Evolutionary conservation across 139 green algal species (phyloP).

Genomic region (Parachlorella kessleri): DNA sequence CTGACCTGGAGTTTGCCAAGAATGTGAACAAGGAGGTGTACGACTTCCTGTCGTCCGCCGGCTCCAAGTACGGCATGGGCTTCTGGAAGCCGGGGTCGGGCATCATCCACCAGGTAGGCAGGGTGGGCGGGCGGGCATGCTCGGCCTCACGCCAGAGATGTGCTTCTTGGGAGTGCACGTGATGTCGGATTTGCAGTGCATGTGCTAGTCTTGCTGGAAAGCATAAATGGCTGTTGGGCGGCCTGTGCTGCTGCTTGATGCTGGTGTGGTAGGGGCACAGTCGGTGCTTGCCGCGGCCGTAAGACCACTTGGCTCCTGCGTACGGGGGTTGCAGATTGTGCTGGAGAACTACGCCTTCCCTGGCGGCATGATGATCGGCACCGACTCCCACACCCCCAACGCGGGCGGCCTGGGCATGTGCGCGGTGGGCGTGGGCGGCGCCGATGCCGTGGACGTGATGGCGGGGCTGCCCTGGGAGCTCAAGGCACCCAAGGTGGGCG

Average conservation of each 20-base stretch:
- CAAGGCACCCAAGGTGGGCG: slow-evolving; percentile 81
- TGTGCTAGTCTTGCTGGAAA: no score
- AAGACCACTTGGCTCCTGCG: no score
- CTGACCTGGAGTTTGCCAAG: slow-evolving; percentile 79
- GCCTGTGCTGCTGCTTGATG: no score
- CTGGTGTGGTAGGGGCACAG: no score
- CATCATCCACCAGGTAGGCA: slow-evolving; percentile 93
- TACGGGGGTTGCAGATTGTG: slow-evolving; percentile 84
- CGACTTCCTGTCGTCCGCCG: slow-evolving; percentile 89
- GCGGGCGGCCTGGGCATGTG: slow-evolving; percentile 90
- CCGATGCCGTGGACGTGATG: slow-evolving; percentile 97
- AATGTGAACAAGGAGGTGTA: slow-evolving; percentile 93
- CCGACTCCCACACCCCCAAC: slow-evolving; percentile 95
- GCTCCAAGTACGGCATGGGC: slow-evolving; percentile 93
- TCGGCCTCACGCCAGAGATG: no score
- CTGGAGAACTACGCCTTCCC: slow-evolving; percentile 97
- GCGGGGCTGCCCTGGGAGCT: slow-evolving; percentile 97
- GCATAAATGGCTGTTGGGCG: no score
- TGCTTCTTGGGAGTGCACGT: no score
- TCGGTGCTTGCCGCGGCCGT: no score
- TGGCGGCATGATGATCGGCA: slow-evolving; percentile 95
- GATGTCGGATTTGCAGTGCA: no score
- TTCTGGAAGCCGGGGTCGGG: slow-evolving; percentile 94
- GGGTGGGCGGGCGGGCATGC: no score
- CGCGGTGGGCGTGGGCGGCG: slow-evolving; percentile 90